Evolutionary conservation across 257 asterid species (phyloP), one percentile per base, ranked within the genome.

Genomic region (Solanum virginianum): DNA sequence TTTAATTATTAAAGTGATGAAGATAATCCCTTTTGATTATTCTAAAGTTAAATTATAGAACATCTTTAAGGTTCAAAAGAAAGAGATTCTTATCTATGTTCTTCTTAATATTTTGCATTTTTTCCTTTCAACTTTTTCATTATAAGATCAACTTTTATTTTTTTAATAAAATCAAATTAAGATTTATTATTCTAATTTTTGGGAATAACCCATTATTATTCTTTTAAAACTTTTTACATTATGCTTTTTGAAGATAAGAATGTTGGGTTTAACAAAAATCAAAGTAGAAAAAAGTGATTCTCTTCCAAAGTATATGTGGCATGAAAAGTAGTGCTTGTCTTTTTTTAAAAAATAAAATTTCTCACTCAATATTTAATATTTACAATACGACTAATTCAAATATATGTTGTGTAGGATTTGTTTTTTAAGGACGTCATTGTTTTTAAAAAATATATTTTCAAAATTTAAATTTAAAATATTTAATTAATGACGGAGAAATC

Each of bases 231-330:
- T 91, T 77, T 77, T 91, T 91, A 86, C 14, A 56, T 85, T 81
- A 81, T 94, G 93, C 93, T 89, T 89, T 90, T 68, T 80, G 83
- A 88, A 89, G 91, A 92, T 90, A 91, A 92, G 92, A 94, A 91
- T 91, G 96, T 90, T 84, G 88, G 91, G 87, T 62, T 87, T 88
- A 85, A 85, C 57, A 85, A 92, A 69, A 89, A 91, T 91, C 89
- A 92, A 89, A 87, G 84, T 80, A 75, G 57, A 81, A 85, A 82
- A 88, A 87, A 81, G 84, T 65, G 81, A 72, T 83, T 88, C 89
- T 88, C 16, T 36, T 91, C 90, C 91, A 85, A 90, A 90, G 89
- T 89, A 87, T 90, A 86, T 91, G 86, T 72, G 84, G 88, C 94
- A 94, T 94, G 82, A 90, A 94, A 91, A 89, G 90, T 84, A 84